Evolutionary conservation across 2,329 filamentous ascomycete species (phyloP), one percentile per base, ranked within the genome.

Genomic region (Epichloe baconii): DNA sequence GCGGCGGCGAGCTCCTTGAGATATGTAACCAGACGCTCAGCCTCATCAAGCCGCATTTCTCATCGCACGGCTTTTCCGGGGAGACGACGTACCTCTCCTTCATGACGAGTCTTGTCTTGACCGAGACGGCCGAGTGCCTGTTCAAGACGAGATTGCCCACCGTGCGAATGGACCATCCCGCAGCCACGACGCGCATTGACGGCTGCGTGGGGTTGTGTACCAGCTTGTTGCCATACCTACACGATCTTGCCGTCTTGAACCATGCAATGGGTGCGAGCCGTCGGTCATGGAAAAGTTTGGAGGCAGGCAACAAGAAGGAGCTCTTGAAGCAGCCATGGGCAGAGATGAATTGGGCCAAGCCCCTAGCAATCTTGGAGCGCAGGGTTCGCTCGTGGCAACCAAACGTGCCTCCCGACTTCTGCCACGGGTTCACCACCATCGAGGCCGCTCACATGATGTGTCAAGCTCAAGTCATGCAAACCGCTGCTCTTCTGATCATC

Each of bases 391-490:
- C 44, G 0, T 63, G 62, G 61, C 53, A 56, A 19, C 61, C 61
- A 1, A 31, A 49, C 3, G 53, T 59, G 12, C 59, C 59, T 3
- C 44, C 52, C 6, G 56, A 51, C 41, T 61, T 63, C 44, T 52
- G 45, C 7, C 51, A 26, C 0, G 41, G 43, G 4, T 62, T 57
- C 17, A 56, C 55, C 4, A 43, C 58, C 0, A 44, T 47, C 10
- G 62, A 64, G 31, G 53, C 62, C 2, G 52, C 58, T 0, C 61
- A 62, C 45, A 63, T 65, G 61, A 52, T 62, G 42, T 62, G 60
- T 12, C 62, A 65, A 26, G 58, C 55, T 2, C 57, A 60, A 17
- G 57, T 59, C 12, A 55, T 60, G 51, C 58, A 56, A 4, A 47
- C 56, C 3, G 57, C 57, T 2, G 56, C 54, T 6, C 52, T 62